Percentiles rank a stretch among this genome's conserved stretches.
Conservation (phyloP, 257 asterid genomes). For the Nicotiana attenuata region DNA sequence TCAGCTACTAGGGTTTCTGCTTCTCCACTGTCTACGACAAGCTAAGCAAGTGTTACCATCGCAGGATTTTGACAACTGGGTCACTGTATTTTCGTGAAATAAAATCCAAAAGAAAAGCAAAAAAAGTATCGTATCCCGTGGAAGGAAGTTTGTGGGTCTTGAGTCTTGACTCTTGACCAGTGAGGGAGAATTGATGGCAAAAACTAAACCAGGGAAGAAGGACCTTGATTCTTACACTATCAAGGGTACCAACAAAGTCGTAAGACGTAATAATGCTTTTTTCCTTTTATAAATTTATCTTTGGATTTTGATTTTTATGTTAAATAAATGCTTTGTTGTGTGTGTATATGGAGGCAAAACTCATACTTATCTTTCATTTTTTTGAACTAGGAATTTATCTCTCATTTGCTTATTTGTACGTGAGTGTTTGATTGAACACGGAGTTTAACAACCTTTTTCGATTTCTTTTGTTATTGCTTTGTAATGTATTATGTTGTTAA, state of each 20-base stretch:
- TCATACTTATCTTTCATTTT: too few species aligned
- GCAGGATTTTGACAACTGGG: not conserved
- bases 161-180: not conserved
- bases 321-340: too few species aligned
- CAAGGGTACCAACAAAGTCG: conserved; percentile 88
- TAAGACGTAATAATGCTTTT: conserved; percentile 42
- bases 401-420: too few species aligned
- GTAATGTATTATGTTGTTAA: too few species aligned
- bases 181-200: conserved; percentile 51
- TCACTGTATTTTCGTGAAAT: not conserved
- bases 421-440: too few species aligned
- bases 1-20: not conserved
- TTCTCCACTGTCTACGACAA: not conserved
- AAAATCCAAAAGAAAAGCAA: not conserved
- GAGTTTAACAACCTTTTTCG: too few species aligned
- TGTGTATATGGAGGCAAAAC: too few species aligned
- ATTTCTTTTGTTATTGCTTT: too few species aligned
- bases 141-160: not conserved
- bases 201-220: conserved; percentile 95
- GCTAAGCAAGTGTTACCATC: too few species aligned
- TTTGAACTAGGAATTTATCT: too few species aligned
- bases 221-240: conserved; percentile 82
- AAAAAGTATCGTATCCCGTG: not conserved
- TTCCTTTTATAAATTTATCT: too few species aligned
- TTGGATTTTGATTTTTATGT: too few species aligned